A percentile compares a stretch with the other conserved stretches of the same genome.
Conservation (phyloP, 768 basidiomycete species). For the Boletus rex-veris region DNA sequence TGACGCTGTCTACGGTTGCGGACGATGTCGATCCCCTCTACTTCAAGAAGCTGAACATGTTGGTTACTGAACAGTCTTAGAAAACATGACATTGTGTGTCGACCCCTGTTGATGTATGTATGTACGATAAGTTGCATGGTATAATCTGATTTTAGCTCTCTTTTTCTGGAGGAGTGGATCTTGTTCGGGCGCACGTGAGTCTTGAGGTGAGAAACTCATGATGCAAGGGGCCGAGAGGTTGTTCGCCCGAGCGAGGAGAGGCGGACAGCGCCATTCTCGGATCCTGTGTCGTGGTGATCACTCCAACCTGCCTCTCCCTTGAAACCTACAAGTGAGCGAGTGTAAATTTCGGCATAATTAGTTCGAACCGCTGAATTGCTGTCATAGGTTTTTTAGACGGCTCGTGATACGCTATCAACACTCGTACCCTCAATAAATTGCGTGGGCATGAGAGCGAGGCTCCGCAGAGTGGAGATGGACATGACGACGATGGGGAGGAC, state of each 20-base stretch:
- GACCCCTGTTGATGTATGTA: no score
- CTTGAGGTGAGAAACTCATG: no score
- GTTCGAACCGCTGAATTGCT: neutral
- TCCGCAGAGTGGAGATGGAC: neutral
- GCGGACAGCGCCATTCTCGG: no score
- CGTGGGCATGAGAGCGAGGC: neutral
- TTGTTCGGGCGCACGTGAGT: no score
- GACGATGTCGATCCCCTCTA: constrained; percentile 18
- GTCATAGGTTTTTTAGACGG: neutral
- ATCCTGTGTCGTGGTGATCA: neutral
- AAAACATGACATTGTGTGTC: no score
- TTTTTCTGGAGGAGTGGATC: no score
- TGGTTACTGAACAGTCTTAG: neutral
- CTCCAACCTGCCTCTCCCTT: neutral
- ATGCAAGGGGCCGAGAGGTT: no score
- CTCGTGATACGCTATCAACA: neutral
- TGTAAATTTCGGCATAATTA: neutral
- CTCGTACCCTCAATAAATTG: neutral
- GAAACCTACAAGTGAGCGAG: neutral
- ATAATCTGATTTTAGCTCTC: no score
- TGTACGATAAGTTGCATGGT: no score
- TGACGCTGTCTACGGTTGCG: constrained; percentile 16
- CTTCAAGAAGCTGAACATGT: constrained; percentile 1
- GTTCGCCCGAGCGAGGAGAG: no score
- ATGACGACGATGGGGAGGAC: neutral